Percentiles rank a stretch among this genome's conserved stretches.
Conservation (phyloP, 768 basidiomycete species). For the Termitomyces sp. region DNA sequence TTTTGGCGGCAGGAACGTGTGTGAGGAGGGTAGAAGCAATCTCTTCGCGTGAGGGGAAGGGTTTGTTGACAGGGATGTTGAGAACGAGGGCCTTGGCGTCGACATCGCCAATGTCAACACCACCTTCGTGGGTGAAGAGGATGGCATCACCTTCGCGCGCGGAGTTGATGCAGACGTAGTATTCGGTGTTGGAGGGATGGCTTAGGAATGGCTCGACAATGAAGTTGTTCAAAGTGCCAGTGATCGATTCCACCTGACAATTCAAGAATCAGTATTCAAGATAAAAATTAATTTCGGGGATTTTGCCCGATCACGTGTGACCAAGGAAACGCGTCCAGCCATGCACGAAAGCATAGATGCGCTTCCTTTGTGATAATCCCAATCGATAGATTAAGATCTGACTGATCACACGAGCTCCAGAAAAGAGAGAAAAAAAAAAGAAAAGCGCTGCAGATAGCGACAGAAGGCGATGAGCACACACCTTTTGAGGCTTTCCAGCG, state of each 20-base stretch:
- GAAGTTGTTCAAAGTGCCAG: slow-evolving; percentile 95
- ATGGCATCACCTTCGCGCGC: slow-evolving; percentile 92
- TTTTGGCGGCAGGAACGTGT: slow-evolving; percentile 79
- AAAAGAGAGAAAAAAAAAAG: not conserved
- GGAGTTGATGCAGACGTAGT: slow-evolving; percentile 98
- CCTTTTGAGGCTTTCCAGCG: slow-evolving; percentile 91
- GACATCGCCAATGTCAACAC: slow-evolving; percentile 98
- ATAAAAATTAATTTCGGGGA: not conserved
- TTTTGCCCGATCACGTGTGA: slow-evolving; percentile 18
- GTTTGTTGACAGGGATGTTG: slow-evolving; percentile 62
- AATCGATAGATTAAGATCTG: slow-evolving; percentile 8
- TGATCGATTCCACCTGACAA: slow-evolving; percentile 80
- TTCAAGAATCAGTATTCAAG: not conserved
- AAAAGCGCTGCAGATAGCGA: not conserved
- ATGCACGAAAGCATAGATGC: slow-evolving; percentile 8
- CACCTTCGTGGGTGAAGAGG: slow-evolving; percentile 98
- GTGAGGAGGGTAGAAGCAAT: slow-evolving; percentile 74
- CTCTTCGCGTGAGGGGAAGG: slow-evolving; percentile 79
- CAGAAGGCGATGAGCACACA: slow-evolving; percentile 28
- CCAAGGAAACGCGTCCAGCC: slow-evolving; percentile 17
- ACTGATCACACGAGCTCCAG: not conserved
- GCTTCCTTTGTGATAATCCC: slow-evolving; percentile 3
- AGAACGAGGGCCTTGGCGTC: slow-evolving; percentile 95
- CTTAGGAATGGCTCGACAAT: slow-evolving; percentile 99
- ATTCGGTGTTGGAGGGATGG: slow-evolving; percentile 89